Evolutionary conservation across 2,329 filamentous ascomycete genomes (phyloP).

Genomic region (Orbilia javanica): DNA sequence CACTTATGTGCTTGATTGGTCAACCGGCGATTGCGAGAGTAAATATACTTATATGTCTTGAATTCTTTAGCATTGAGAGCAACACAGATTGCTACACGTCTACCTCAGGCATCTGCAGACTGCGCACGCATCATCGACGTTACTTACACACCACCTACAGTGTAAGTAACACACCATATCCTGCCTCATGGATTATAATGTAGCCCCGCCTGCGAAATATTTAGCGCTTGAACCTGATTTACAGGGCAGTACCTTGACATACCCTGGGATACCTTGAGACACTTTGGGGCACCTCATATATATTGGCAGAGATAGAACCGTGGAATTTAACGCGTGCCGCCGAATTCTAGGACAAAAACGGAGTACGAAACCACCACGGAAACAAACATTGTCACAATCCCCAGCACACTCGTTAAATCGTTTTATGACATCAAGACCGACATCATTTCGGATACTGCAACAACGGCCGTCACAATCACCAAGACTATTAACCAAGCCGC

Average conservation of each 20-base stretch:
- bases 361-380: slow-evolving; percentile 6
- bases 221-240: no score
- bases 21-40: no score
- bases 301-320: no score
- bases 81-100: slow-evolving; percentile 12
- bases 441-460: slow-evolving; percentile 4
- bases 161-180: slow-evolving; percentile 2
- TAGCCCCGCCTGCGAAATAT: no score
- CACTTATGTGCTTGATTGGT: no score
- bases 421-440: slow-evolving; percentile 19
- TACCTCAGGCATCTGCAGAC: slow-evolving; percentile 18
- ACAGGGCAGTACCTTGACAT: no score
- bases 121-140: slow-evolving; percentile 16
- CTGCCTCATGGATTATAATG: no score
- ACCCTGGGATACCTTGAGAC: not conserved
- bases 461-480: not conserved
- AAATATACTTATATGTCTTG: not conserved
- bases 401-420: slow-evolving; percentile 3
- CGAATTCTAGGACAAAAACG: not conserved
- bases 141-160: slow-evolving; percentile 19
- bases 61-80: slow-evolving; percentile 23
- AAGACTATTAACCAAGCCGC: not conserved
- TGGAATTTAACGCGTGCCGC: no score
- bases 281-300: no score
- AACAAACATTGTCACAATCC: slow-evolving; percentile 15